These are phyloP conservation scores for Colletotrichum lupini DNA, from an alignment of 2,329 filamentous ascomycete species.

Conservation along the genomic window DNA sequence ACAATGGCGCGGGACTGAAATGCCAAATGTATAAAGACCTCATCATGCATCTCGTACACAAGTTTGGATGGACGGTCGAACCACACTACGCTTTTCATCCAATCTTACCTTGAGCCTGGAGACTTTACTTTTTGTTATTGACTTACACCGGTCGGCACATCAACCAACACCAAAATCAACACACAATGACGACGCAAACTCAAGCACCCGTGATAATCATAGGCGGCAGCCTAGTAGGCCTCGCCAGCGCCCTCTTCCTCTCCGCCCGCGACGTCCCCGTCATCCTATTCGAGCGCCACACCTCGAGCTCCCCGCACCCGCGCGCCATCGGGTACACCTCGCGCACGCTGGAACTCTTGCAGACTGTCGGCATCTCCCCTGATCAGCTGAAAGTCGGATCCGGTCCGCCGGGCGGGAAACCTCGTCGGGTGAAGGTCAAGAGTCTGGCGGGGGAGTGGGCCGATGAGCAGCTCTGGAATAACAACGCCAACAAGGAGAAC, in stretches of 20 bases:
- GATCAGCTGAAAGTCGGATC: neutral
- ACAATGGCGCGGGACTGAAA: neutral
- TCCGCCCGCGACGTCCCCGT: constrained; percentile 43
- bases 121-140: neutral
- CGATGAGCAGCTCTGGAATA: constrained; percentile 38
- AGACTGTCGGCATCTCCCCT: constrained; percentile 40
- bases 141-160: neutral
- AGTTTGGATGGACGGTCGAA: neutral
- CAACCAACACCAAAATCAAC: neutral
- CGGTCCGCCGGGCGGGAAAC: constrained; percentile 36
- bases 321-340: constrained; percentile 49
- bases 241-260: constrained; percentile 51
- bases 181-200: neutral
- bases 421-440: constrained; percentile 38
- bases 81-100: neutral
- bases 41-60: neutral
- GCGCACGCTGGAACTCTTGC: constrained; percentile 51
- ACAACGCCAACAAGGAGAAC: constrained; percentile 24
- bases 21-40: neutral
- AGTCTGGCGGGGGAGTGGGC: constrained; percentile 39
- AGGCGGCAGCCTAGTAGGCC: constrained; percentile 52
- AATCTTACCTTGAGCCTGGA: neutral
- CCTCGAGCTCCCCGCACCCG: constrained; percentile 48
- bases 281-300: constrained; percentile 51
- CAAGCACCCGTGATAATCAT: constrained; percentile 46